Evolutionary conservation across 495 filamentous ascomycete species (phyloP), one percentile per base, ranked within the genome.

Genomic region (Neurospora discreta): DNA sequence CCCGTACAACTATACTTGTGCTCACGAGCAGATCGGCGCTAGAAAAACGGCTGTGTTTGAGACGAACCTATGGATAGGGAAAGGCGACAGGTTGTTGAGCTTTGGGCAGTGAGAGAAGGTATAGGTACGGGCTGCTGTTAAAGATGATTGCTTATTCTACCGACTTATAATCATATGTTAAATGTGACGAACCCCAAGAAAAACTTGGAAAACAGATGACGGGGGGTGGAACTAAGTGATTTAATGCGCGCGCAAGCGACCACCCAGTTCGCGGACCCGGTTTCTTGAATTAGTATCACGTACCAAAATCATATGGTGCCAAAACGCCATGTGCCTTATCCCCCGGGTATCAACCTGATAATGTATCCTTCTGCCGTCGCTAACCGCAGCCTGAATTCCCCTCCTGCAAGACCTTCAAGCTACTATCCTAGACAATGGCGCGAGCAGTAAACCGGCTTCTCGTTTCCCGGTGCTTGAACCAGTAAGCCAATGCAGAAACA

Each of bases 361-460:
- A 65, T 33, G 52, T 65, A 65, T 65, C 23, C 26, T 65, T 33
- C 30, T 13, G 8, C 26, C 26, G 33, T 33, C 30, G 26, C 26
- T 33, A 18, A 33, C 26, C 15, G 13, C 52, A 65, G 18, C 52
- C 52, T 33, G 6, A 8, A 18, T 30, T 65, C 52, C 3, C 5
- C 26, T 65, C 26, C 26, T 65, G 33, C 23, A 18, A 15, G 15
- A 2, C 52, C 52, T 11, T 30, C 26, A 6, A 36, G 52, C 18
- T 44, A 30, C 18, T 3, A 15, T 15, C 13, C 73, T 78, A 85
- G 38, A 88, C 78, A 44, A 71, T 81, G 30, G 84, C 85, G 44
- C 86, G 80, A 65, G 85, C 84, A 23, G 86, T 87, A 70, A 84
- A 87, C 40, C 81, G 82, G 20, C 77, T 81, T 18, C 78, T 77